Conservation (phyloP, 2,329 filamentous ascomycete species). For the Byssoonygena ceratinophila region DNA sequence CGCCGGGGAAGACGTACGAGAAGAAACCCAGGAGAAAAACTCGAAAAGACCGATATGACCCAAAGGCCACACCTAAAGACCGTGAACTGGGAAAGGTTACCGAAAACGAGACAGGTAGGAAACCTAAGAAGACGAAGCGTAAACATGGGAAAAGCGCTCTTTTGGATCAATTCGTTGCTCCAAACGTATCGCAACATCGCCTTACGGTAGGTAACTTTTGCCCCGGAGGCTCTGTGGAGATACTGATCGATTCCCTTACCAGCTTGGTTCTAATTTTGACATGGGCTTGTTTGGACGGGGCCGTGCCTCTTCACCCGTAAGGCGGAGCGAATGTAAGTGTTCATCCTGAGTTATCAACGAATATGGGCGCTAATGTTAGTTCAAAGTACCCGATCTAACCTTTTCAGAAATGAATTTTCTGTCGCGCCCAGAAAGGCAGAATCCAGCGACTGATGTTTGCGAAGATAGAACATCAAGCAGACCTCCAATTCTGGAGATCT, state of each 20-base stretch:
- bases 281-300: conserved; percentile 31
- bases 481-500: conserved; percentile 1
- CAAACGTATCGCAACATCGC: conserved; percentile 43
- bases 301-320: conserved; percentile 26
- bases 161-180: conserved; percentile 47
- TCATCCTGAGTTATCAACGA: background rate
- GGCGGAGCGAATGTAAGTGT: conserved; percentile 18
- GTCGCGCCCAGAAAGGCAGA: conserved; percentile 2
- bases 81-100: background rate
- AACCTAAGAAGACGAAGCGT: conserved; percentile 21
- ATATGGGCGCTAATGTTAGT: background rate
- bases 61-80: conserved; percentile 20
- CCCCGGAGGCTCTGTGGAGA: conserved; percentile 4
- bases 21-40: conserved; percentile 48
- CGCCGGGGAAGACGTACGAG: conserved; percentile 31
- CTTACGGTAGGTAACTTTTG: conserved; percentile 39
- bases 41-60: conserved; percentile 46
- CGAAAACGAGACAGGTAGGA: conserved; percentile 1
- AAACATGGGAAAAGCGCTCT: conserved; percentile 32
- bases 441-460: no score
- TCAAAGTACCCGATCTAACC: conserved; percentile 42
- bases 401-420: conserved; percentile 46
- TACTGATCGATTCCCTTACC: conserved; percentile 8
- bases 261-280: conserved; percentile 33
- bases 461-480: background rate